These are phyloP conservation scores for Centrapalus pauciflorus DNA, from an alignment of 129 eudicot species.

Conservation along the genomic window DNA sequence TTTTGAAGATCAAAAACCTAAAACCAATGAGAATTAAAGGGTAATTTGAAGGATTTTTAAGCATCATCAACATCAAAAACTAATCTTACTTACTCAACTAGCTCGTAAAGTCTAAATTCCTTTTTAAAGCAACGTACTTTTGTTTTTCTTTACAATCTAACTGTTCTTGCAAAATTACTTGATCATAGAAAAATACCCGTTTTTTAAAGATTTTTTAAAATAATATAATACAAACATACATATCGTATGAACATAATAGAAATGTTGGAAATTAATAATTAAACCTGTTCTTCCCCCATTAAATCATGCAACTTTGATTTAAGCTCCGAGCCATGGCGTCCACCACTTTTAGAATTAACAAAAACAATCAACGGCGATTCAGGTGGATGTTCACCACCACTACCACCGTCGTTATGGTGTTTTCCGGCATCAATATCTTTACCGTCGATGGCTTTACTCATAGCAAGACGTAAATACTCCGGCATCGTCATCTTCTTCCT, in stretches of 20 bases:
- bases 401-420: slow-evolving; percentile 7
- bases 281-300: slow-evolving; percentile 77
- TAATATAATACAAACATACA: no score
- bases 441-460: slow-evolving; percentile 46
- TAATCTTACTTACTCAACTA: no score
- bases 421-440: slow-evolving; percentile 39
- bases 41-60: no score
- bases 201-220: no score
- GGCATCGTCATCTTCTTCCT: slow-evolving; percentile 47
- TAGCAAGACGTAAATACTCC: slow-evolving; percentile 48
- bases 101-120: no score
- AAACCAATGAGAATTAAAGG: slow-evolving; percentile 12
- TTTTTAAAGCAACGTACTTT: no score
- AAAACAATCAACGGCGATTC: slow-evolving; percentile 62
- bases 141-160: no score
- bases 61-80: no score
- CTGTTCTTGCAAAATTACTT: no score
- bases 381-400: slow-evolving; percentile 21
- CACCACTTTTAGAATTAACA: slow-evolving; percentile 65
- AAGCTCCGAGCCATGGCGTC: slow-evolving; percentile 64
- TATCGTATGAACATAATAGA: no score
- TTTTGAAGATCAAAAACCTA: slow-evolving; percentile 66
- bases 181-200: no score
- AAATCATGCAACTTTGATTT: slow-evolving; percentile 42
- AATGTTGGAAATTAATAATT: neutral